A percentile compares a stretch with the other conserved stretches of the same genome.
Evolutionary conservation across 306 rosid genomes (phyloP).

Genomic region (Cajanus cajan): DNA sequence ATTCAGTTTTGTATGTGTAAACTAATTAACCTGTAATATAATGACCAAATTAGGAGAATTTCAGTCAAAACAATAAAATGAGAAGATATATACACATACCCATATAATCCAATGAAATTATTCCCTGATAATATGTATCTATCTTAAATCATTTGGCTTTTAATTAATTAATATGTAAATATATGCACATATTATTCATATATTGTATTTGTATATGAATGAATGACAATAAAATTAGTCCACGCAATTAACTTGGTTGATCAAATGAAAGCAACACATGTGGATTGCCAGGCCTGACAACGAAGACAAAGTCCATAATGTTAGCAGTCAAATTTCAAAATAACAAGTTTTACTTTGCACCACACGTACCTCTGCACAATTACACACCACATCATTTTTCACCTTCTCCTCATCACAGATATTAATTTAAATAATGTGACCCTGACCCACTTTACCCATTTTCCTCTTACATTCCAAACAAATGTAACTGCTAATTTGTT

Average conservation of each 20-base stretch:
- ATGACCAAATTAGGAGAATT: background rate
- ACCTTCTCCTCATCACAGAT: constrained; percentile 27
- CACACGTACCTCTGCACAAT: constrained; percentile 42
- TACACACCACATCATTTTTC: constrained; percentile 37
- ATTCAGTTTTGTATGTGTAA: background rate
- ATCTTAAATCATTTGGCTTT: too few relatives aligned
- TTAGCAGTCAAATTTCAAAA: constrained; percentile 25
- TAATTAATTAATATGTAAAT: background rate
- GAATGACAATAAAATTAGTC: constrained; percentile 1
- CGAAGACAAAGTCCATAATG: constrained; percentile 19
- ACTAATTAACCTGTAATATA: background rate
- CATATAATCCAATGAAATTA: too few relatives aligned
- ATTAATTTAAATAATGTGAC: constrained; percentile 16
- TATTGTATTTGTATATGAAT: background rate
- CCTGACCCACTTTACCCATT: constrained; percentile 12
- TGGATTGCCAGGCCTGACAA: constrained; percentile 23
- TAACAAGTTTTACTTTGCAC: constrained; percentile 32
- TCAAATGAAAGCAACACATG: constrained; percentile 25
- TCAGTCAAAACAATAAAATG: background rate
- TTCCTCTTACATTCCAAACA: background rate
- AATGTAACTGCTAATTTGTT: background rate
- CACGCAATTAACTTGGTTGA: constrained; percentile 31
- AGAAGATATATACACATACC: too few relatives aligned
- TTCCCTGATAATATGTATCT: background rate
- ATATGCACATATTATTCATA: background rate